These are phyloP conservation scores for Cornus suecica DNA, from an alignment of 148 eudicot species.

Conservation along the genomic window DNA sequence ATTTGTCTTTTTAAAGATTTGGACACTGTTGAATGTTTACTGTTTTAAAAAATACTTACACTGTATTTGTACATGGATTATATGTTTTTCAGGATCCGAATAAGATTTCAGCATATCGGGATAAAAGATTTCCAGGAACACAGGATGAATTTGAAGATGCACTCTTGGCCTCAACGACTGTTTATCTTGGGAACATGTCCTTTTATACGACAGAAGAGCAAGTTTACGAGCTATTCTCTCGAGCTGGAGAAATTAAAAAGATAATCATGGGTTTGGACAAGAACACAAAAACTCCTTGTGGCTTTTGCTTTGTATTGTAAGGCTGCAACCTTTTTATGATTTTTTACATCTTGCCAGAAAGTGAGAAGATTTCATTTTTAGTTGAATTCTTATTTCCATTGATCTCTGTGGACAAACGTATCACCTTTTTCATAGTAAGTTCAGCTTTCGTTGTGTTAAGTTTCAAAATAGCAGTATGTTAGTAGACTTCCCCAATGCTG, in stretches of 20 bases:
- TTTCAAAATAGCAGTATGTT: not conserved
- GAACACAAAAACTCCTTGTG: conserved; percentile 95
- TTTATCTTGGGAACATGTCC: conserved; percentile 93
- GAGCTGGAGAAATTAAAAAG: conserved; percentile 93
- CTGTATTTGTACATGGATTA: not conserved
- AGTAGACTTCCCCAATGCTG: not conserved
- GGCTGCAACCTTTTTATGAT: conserved; percentile 16
- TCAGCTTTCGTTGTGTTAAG: not conserved
- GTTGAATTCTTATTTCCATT: not conserved
- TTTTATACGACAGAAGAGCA: conserved; percentile 98
- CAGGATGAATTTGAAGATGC: conserved; percentile 94
- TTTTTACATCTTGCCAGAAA: not conserved
- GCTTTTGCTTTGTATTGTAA: conserved; percentile 92
- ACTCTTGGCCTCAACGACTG: conserved; percentile 65
- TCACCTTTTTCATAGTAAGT: not conserved
- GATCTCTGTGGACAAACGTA: not conserved
- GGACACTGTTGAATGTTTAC: not conserved
- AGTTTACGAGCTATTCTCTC: conserved; percentile 84
- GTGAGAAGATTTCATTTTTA: not conserved
- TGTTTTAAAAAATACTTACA: not conserved
- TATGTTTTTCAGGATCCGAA: conserved; percentile 42
- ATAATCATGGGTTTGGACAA: conserved; percentile 96
- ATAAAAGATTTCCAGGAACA: conserved; percentile 83
- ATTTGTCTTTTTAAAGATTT: not conserved
- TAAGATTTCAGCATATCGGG: conserved; percentile 76